Conservation (phyloP, 1,284 basidiomycete genomes). For the Fistulina hepatica region DNA sequence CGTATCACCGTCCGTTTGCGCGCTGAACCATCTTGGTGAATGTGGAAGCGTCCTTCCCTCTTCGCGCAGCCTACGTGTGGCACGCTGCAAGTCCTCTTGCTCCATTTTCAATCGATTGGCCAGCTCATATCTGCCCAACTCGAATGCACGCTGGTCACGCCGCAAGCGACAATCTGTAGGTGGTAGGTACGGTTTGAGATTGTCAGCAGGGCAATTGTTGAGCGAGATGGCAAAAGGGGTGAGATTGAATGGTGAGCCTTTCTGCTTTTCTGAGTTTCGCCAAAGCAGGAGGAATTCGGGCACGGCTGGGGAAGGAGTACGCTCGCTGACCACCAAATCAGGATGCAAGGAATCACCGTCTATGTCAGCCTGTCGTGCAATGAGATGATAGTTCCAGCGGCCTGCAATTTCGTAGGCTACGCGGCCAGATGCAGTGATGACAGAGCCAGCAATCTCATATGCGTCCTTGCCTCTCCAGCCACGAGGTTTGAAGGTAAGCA, state of each 20-base stretch:
- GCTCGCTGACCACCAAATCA: conserved; percentile 45
- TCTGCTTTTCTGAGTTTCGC: conserved; percentile 84
- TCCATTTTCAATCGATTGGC: conserved; percentile 82
- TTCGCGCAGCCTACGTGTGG: conserved; percentile 69
- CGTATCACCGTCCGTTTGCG: conserved; percentile 73
- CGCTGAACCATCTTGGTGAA: conserved; percentile 73
- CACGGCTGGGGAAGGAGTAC: conserved; percentile 36
- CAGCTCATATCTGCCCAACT: conserved; percentile 81
- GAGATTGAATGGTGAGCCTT: conserved; percentile 80
- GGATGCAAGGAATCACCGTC: conserved; percentile 63
- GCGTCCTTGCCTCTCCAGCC: conserved; percentile 92
- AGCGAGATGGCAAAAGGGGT: conserved; percentile 92
- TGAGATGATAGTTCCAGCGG: conserved; percentile 91
- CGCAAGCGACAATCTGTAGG: conserved; percentile 92
- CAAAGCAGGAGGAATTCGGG: conserved; percentile 78
- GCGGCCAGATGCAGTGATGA: conserved; percentile 57
- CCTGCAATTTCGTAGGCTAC: conserved; percentile 87
- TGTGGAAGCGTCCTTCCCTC: conserved; percentile 66
- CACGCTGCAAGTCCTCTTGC: conserved; percentile 85
- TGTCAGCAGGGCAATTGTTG: conserved; percentile 67
- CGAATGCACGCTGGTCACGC: conserved; percentile 93
- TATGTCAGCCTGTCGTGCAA: conserved; percentile 64
- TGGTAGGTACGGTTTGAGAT: conserved; percentile 64
- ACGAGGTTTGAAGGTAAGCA: conserved; percentile 90
- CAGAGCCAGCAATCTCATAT: conserved; percentile 84